phyloP scores from a whole-genome alignment of 192 early-diverging fungal genomes.

The Linnemannia elongata region DNA sequence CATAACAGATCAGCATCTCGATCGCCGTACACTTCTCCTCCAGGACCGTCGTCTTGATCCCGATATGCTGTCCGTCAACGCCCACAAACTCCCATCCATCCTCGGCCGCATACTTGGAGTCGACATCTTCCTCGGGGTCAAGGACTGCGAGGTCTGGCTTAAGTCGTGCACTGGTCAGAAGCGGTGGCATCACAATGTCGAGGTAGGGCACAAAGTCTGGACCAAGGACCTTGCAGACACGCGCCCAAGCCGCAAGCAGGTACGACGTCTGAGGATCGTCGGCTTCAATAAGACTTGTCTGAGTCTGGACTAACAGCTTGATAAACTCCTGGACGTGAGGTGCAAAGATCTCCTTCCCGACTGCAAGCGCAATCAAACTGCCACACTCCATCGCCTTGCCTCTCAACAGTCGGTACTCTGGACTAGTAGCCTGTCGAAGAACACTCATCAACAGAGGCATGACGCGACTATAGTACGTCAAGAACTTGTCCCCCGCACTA shows the following conservation, averaged over 20 bases:
- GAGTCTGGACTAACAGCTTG: conserved; percentile 81
- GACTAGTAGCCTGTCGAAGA: conserved; percentile 82
- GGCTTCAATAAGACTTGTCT: conserved; percentile 81
- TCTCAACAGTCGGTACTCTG: conserved; percentile 90
- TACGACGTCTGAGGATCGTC: conserved; percentile 96
- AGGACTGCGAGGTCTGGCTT: conserved; percentile 94
- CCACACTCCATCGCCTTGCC: conserved; percentile 99
- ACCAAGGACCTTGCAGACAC: conserved; percentile 95
- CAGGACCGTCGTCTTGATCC: conserved; percentile 93
- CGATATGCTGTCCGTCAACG: conserved; percentile 91
- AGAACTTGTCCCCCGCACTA: conserved; percentile 88
- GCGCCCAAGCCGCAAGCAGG: conserved; percentile 94
- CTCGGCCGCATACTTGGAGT: conserved; percentile 90
- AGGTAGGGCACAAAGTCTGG: conserved; percentile 94
- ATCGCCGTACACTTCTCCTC: conserved; percentile 99
- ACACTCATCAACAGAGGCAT: conserved; percentile 96
- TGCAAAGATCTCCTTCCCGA: conserved; percentile 90
- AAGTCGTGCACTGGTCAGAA: conserved; percentile 84
- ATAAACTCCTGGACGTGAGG: conserved; percentile 85
- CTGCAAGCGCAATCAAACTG: conserved; percentile 90
- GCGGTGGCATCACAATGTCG: conserved; percentile 91
- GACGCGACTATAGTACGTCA: conserved; percentile 90
- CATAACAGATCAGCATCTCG: conserved; percentile 97
- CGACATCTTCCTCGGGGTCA: conserved; percentile 83
- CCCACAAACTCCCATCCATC: conserved; percentile 98